Base-by-base conservation (phyloP, 2,329 filamentous ascomycete species). In the Cytospora paraplurivora region DNA sequence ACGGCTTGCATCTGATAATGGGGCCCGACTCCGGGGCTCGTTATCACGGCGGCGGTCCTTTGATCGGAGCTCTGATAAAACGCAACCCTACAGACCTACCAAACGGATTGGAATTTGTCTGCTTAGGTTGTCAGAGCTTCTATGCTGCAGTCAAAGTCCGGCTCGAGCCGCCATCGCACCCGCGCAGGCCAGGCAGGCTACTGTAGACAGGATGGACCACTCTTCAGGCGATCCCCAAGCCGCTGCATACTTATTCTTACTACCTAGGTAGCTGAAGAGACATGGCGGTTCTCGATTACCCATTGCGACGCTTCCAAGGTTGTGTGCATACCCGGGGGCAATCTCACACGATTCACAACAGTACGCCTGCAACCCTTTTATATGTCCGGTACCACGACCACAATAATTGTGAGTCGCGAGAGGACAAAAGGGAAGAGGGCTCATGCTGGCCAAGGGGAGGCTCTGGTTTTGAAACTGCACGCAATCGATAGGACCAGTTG, bases 11-110 rank as follows among this genome's bases (percentile, higher is more conserved):
- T 58, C 49, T 44, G 56, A 58, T 62, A 58, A 51, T 35, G 56
- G 27, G 15, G 44, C 54, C 54, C 60, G 60, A 52, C 47, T 50
- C 51, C 59, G 38, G 59, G 59, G 49, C 51, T 33, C 32, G 15
- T 61, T 33, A 19, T 49, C 37, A 50, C 15, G 19, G 33, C 59
- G 34, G 59, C 58, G 58, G 58, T 38, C 58, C 58, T 47, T 56
- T 62, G 44, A 58, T 58, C 60, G 54, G 60, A 62, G 54, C 53
- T 57, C 51, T 60, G 58, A 55, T 49, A 13, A 33, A 41, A 54
- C 50, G 51, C 49, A 50, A 50, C 47, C 37, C 13, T 38, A 15
- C n/a, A 8, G 15, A 15, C 50, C 7, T 60, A 4, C 52, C 37
- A 34, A 5, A 27, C 11, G n/a, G 33, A 12, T 19, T 19, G 11